phyloP scores from a whole-genome alignment of 768 basidiomycete species.

The Phanerodontia chrysosporium region DNA sequence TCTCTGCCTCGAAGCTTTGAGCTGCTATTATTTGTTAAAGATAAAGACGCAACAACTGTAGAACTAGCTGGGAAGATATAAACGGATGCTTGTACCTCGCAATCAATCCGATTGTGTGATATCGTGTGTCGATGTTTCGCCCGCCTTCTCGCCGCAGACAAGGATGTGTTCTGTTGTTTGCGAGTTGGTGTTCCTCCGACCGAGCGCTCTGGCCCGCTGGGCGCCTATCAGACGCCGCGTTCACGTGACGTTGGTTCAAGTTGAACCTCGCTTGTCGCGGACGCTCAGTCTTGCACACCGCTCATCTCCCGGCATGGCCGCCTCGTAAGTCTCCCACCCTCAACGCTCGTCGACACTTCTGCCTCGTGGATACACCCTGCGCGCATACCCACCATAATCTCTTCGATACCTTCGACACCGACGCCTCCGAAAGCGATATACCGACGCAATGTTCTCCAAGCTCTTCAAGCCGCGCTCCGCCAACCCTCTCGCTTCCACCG shows the following conservation, averaged over 20 bases:
- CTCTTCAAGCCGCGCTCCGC: slow-evolving; percentile 41
- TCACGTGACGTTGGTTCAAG: neutral
- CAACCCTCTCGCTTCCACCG: slow-evolving; percentile 13
- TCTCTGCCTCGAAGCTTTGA: slow-evolving; percentile 24
- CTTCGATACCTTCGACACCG: neutral
- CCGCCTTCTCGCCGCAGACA: no score
- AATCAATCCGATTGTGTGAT: no score
- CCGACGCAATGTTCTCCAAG: slow-evolving; percentile 55
- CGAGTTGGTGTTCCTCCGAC: no score
- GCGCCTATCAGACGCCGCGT: neutral
- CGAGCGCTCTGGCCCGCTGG: no score
- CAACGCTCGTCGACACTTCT: no score
- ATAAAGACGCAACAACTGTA: neutral
- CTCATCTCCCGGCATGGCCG: neutral
- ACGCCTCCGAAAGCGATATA: neutral
- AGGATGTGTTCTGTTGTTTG: no score
- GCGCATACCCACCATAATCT: neutral
- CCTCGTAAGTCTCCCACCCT: neutral
- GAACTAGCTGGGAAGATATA: neutral
- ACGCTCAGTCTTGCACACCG: neutral
- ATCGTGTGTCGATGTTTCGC: no score
- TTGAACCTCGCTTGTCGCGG: neutral
- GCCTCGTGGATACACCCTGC: neutral
- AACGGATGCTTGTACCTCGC: no score
- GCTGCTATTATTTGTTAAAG: neutral